Base-by-base conservation (phyloP, 106 monocot genomes). In the Dendrobium officinale region DNA sequence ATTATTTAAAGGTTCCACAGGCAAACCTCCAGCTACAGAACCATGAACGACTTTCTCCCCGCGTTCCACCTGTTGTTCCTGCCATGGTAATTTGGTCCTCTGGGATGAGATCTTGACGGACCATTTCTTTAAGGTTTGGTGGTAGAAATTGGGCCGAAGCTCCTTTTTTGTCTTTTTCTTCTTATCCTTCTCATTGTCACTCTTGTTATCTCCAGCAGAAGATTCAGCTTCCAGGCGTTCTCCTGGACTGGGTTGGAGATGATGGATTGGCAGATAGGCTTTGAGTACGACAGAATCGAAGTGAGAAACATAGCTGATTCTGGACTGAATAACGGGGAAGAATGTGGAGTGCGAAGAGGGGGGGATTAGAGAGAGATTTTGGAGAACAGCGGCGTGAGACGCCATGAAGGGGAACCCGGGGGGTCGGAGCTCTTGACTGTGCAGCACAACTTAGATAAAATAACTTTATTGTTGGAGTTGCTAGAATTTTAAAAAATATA, bases 61-160 rank as follows among this genome's bases (percentile, higher is more conserved):
- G 42, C 51, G 76, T 13, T 22, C 79, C 2, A 26, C 9, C 15
- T 40, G 41, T 54, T 85, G 13, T 77, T 85, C 72, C 72, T 94
- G 84, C 94, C 91, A 94, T 45, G 94, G 94, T 42, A 89, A 84
- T 55, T 49, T 80, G 42, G 89, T 56, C 78, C 94, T 88, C 74
- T 82, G 81, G 18, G 94, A 94, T 5, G 87, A 54, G 66, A 86
- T 78, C 66, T 77, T 86, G 2, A 70, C 81, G 19, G 94, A 94
- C 94, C 94, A 94, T 7, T 88, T 80, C 77, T 85, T 61, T 22
- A 88, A 11, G 17, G 94, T 85, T 77, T 89, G 89, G 29, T 88
- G 79, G 59, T 82, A 85, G 88, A 94, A 91, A 74, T 74, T 88
- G 4, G 94, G 88, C 13, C 85, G 64, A 7, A 55, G 83, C 82